Base-by-base conservation (phyloP, 768 basidiomycete species). In the Macrolepiota fuliginosa region DNA sequence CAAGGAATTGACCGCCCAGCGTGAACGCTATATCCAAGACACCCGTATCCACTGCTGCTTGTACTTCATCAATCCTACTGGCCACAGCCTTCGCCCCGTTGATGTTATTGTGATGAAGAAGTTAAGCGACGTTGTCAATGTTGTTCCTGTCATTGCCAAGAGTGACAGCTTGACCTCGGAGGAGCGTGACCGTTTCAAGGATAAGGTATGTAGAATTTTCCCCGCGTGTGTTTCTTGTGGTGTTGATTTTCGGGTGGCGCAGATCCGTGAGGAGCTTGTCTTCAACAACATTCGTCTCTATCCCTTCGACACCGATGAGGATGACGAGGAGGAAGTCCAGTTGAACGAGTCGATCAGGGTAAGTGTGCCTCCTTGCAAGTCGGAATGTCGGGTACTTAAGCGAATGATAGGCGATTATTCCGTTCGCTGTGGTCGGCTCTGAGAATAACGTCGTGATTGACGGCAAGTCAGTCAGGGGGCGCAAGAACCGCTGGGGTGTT, bases 91-190 rank as follows among this genome's bases (percentile, higher is more conserved):
- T 60, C 93, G 96, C 63, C 89, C 97, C 32, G 95, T 99, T 69
- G 96, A 99, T 69, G 90, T 98, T 50, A 95, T 95, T 70, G 97
- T 99, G 66, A 94, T 99, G 89, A 97, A 98, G 83, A 98, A 98
- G 81, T 81, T 99, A 63, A 92, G 91, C 73, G 97, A 98, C 73
- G 96, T 98, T 46, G 97, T 98, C 74, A 99, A 99, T 68, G 96
- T 99, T 56, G 96, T 99, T 7, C 96, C 96, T n/a, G 92, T 99
- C 63, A 98, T 99, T 70, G 96, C 97, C 67, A 99, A 99, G 83
- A 84, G 92, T 32, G 96, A 99, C 76, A 90, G 88, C 65, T 82
- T 99, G 80, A 98, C 96, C 1, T 73, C 92, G 61, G 96, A 97
- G 65, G 96, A 99, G 82, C 81, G 94, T 67, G 90, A 90, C 59